Base-by-base conservation (phyloP, 345 rosid genomes). In the Cardamine resedifolia region DNA sequence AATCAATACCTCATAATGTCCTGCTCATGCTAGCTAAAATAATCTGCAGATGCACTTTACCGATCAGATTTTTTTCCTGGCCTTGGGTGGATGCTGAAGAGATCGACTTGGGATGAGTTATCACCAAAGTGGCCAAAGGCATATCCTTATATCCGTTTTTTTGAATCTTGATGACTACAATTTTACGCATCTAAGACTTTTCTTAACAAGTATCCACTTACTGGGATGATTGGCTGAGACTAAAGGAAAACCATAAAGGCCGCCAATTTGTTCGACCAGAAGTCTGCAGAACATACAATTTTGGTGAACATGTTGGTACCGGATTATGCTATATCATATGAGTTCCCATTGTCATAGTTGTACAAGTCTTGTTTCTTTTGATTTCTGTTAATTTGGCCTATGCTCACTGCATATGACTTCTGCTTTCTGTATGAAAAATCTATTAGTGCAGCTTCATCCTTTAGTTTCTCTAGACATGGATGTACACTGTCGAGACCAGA, bases 51-150 rank as follows among this genome's bases (percentile, higher is more conserved):
- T 81, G 82, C 81, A 49, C 92, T 96, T 64, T 87, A 96, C 73
- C 90, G 98, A 62, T 96, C 98, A 60, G 97, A 96, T 83, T 96
- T 96, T 81, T 96, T 96, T 75, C 99, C 99, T 78, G 99, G 99
- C 71, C 96, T 96, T 39, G 98, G 99, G 47, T 96, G 98, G 99
- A 92, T 96, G 98, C 86, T 96, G 81, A 71, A 89, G 59, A 86
- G 73, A 80, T 63, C 86, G 43, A 85, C 81, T 59, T 96, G 99
- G 99, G 91, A 88, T 80, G 99, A 92, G 81, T 88, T 96, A 51
- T 96, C 99, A 69, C 99, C 97, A 18, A 96, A 96, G 85, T 96
- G 99, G 99, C 99, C 98, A 44, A 91, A 90, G 74, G 99, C 99
- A 95, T 95, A 95, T 95, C 97, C 96, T 87, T 81, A 51, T 72